Evolutionary conservation across 2,329 filamentous ascomycete genomes (phyloP), one percentile per base, ranked within the genome.

Genomic region (Zymoseptoria pseudotritici): DNA sequence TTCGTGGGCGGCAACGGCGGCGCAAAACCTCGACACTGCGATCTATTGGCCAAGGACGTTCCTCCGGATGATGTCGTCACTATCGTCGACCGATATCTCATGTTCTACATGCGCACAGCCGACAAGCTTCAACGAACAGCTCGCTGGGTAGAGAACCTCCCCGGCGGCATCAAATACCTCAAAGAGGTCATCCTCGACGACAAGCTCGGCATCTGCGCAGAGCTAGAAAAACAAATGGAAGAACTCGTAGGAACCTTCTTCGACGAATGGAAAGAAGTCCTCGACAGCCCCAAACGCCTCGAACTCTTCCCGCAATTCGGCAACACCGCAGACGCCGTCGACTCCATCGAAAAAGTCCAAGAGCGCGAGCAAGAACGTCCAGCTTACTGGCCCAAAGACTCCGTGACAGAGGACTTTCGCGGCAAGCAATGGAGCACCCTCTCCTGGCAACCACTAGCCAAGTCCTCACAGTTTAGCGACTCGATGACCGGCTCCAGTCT

Each of bases 41-140:
- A 95, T 68, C 81, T 96, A 1, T 82, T 96, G 1, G 90, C 90
- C 61, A 92, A 91, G 72, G 91, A 96, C 68, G 90, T 96, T 0
- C 85, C 90, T 0, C 88, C 90, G 0, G 85, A 90, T 56, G 88
- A 95, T 69, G 86, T 96, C 8, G 81, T 96, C 8, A 85, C 90
- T 0, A 88, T 96, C 60, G 79, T 96, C 2, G 92, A 96, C 73
- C 86, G 92, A 52, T 96, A 94, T 71, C 82, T 96, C 22, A 90
- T 92, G 76, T 93, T 96, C 79, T 96, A 96, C 77, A 94, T 96
- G 69, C 89, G 91, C 66, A 95, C 92, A 0, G 91, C 90, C 52
- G 91, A 96, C 77, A 91, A 89, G 71, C 84, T 96, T 0, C 91
- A 96, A 75, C 84, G 91, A 55, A 96, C 91, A 24, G 91, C 91